Conservation (phyloP, 495 filamentous ascomycete species). For the Penicillium roqueforti region DNA sequence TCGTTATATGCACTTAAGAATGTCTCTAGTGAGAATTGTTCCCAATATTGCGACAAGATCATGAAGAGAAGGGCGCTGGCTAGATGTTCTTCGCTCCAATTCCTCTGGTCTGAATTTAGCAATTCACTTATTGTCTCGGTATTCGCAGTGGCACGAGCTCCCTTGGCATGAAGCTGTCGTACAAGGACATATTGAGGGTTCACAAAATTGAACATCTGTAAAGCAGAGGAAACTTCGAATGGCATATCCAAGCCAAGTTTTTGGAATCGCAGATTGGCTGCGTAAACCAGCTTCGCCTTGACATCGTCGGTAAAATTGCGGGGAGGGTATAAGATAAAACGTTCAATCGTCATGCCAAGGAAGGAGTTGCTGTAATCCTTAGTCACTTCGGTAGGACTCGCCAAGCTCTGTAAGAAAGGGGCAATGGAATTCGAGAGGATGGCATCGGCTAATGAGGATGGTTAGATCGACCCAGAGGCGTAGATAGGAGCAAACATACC, state of each 20-base stretch:
- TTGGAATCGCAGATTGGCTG: constrained; percentile 64
- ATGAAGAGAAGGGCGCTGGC: constrained; percentile 79
- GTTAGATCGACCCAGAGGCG: constrained; percentile 18
- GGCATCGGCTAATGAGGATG: constrained; percentile 62
- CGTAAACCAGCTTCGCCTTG: constrained; percentile 62
- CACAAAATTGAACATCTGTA: constrained; percentile 69
- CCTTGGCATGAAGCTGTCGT: constrained; percentile 70
- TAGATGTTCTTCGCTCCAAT: constrained; percentile 76
- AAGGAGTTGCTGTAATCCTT: constrained; percentile 63
- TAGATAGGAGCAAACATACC: constrained; percentile 51
- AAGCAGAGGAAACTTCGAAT: constrained; percentile 64
- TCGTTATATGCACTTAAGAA: constrained; percentile 64
- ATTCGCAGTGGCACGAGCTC: constrained; percentile 55
- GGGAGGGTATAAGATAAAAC: constrained; percentile 75
- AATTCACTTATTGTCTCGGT: constrained; percentile 55
- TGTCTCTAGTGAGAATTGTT: constrained; percentile 64
- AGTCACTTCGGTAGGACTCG: constrained; percentile 50
- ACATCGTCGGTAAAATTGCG: constrained; percentile 73
- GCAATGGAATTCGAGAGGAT: constrained; percentile 71
- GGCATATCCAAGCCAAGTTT: constrained; percentile 58
- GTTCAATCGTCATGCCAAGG: constrained; percentile 73
- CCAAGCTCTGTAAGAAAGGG: constrained; percentile 69
- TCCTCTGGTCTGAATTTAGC: constrained; percentile 59
- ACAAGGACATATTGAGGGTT: constrained; percentile 64
- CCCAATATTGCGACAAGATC: constrained; percentile 61